phyloP scores from a whole-genome alignment of 805 yeast species.

The Clavispora santaluciae region DNA sequence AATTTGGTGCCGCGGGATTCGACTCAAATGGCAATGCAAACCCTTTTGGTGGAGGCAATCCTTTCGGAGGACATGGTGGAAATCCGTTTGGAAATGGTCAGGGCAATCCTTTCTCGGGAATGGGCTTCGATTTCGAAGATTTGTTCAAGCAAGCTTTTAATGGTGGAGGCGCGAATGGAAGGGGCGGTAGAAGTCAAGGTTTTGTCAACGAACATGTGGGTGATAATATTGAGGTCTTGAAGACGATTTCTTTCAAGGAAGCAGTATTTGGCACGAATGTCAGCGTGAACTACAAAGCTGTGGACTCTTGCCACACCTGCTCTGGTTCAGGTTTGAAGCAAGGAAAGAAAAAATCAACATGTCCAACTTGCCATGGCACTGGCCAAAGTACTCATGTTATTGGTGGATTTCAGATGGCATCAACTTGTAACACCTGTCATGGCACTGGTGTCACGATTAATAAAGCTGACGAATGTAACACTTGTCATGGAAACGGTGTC shows the following conservation, averaged over 20 bases:
- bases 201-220: conserved; percentile 81
- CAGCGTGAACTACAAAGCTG: conserved; percentile 63
- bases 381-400: conserved; percentile 83
- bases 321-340: conserved; percentile 79
- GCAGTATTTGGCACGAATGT: conserved; percentile 76
- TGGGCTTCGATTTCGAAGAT: conserved; percentile 45
- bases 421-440: conserved; percentile 81
- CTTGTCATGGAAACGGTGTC: conserved; percentile 91
- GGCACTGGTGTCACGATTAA: conserved; percentile 84
- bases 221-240: conserved; percentile 77
- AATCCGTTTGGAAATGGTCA: conserved; percentile 33
- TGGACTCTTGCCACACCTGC: conserved; percentile 77
- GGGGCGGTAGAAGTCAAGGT: conserved; percentile 35
- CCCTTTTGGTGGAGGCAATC: conserved; percentile 37
- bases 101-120: conserved; percentile 54
- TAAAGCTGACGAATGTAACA: conserved; percentile 60
- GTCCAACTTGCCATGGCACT: conserved; percentile 86
- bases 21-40: conserved; percentile 53
- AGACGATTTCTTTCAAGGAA: conserved; percentile 75
- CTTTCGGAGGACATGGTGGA: conserved; percentile 41
- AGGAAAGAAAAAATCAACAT: conserved; percentile 70
- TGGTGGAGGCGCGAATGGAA: conserved; percentile 33
- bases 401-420: conserved; percentile 96
- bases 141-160: conserved; percentile 47
- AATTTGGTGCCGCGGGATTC: conserved; percentile 84